Base-by-base conservation (phyloP, 352 stramenopile genomes). In the Pythium biforme region DNA sequence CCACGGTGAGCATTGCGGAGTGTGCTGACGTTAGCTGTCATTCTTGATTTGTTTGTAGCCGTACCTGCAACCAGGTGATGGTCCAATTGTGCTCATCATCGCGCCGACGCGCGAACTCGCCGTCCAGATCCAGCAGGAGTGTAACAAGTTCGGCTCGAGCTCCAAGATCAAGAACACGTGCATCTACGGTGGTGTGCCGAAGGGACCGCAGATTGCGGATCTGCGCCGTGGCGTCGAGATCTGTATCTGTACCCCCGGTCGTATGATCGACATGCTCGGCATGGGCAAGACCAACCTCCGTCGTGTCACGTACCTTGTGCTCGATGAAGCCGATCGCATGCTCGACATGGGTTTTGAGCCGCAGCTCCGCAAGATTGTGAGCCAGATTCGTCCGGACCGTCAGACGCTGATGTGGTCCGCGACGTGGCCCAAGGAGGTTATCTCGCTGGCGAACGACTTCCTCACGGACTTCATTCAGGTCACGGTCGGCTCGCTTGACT, bases 131-230 rank as follows among this genome's bases (percentile, higher is more conserved):
- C 97, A 99, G 68, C 86, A 98, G 62, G 97, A 99, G 74, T 98
- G 94, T 64, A 97, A 99, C 83, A 99, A 99, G 72, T 99, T 99
- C 73, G 97, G 97, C 34, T 72, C 76, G 2, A 98, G 88, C 33
- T 98, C 89, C 14, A 97, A 98, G 69, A 99, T 99, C 73, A 99
- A 99, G 72, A 99, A 99, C 74, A 99, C 97, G 45, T 98, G 97
- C 65, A 92, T 99, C 17, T 99, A 99, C 71, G 98, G 97, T 54
- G 98, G 97, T 77, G 97, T 99, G 20, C 94, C 96, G 19, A 99
- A 99, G 79, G 79, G 88, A 17, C 79, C 77, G 20, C 95, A 98
- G 78, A 91, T 93, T 31, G 74, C 77, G 40, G 92, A 96, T 46
- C 72, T 98, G 40, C 77, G 77, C 62, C 82, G 82, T 27, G 82